Conservation (phyloP, 2,329 filamentous ascomycete species). For the Mycosphaerelloides madeirae region DNA sequence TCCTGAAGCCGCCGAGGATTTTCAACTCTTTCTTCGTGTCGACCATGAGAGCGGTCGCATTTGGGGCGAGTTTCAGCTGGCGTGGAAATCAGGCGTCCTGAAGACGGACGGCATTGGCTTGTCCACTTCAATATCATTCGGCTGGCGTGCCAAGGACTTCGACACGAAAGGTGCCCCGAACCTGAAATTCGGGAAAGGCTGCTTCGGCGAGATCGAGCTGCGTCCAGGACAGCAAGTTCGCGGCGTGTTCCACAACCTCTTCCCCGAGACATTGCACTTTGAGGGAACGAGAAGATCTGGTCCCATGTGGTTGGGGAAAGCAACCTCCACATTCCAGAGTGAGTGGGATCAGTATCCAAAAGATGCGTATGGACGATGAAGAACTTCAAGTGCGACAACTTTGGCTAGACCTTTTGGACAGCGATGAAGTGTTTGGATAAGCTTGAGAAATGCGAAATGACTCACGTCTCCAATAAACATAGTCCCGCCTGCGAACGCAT, state of each 20-base stretch:
- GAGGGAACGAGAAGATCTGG: constrained; percentile 25
- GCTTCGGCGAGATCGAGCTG: constrained; percentile 34
- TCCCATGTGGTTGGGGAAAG: constrained; percentile 15
- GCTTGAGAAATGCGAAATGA: too few species aligned
- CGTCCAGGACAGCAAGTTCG: constrained; percentile 16
- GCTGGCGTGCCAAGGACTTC: constrained; percentile 33
- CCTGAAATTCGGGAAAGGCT: constrained; percentile 31
- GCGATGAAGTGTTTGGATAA: too few species aligned
- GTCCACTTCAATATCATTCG: constrained; percentile 16
- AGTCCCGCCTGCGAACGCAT: too few species aligned
- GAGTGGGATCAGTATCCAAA: constrained; percentile 26
- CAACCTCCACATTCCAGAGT: constrained; percentile 23
- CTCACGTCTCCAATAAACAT: too few species aligned
- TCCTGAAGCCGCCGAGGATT: constrained; percentile 20
- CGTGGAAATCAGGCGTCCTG: constrained; percentile 41
- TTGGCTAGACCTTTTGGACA: too few species aligned
- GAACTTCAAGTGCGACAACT: too few species aligned
- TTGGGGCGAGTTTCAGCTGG: constrained; percentile 47
- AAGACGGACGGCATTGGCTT: constrained; percentile 31
- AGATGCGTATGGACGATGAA: constrained; percentile 27
- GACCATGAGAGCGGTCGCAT: constrained; percentile 33
- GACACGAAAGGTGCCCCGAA: constrained; percentile 12
- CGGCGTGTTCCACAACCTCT: constrained; percentile 26
- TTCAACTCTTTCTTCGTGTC: constrained; percentile 38
- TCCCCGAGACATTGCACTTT: constrained; percentile 27